Evolutionary conservation across 2,329 filamentous ascomycete genomes (phyloP), one percentile per base, ranked within the genome.

Genomic region (Aspergillus sp.): DNA sequence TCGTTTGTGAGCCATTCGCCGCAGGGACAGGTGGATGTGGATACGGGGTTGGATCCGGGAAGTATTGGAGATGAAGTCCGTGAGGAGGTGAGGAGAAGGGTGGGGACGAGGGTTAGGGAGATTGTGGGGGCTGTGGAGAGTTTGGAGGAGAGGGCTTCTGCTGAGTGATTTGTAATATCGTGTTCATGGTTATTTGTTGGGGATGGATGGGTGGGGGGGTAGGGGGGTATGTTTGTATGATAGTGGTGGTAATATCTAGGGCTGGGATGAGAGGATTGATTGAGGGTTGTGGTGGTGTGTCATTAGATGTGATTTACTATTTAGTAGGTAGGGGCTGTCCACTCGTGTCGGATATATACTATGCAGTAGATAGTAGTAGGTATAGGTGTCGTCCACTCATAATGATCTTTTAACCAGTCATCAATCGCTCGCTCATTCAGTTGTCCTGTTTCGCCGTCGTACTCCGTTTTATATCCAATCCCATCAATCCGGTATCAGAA

Each of bases 101-200:
- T 82, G 65, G 79, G 77, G 15, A 74, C 77, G 64, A 69, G 79
- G 68, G 71, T 82, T 57, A 70, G 80, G 66, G 80, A 82, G 70
- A 73, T 82, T 71, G 74, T 75, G 64, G 74, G 71, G 73, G 80
- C 78, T 19, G 75, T 82, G 57, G 66, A 73, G 67, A 67, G 61
- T 15, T 69, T 82, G 65, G 79, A 82, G 68, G 71, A 75, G 63
- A 74, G 70, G 67, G 78, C 74, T 19, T 57, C 65, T 50, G 73
- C 71, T 32, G 47, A 50, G n/a, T 50, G 17, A 11, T 3, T 50
- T 17, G 10, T 30, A 11, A 30, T 30, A 30, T 5, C 2, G 1
- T 30, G 0, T 30, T 30, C 0, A 11, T 11, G 27, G 3, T 30
- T 44, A 2, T 44, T 1, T 23, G 1, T 30, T 30, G 32, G 5